These are phyloP conservation scores for Haplographium delicatum DNA, from an alignment of 495 filamentous ascomycete genomes.

Conservation along the genomic window DNA sequence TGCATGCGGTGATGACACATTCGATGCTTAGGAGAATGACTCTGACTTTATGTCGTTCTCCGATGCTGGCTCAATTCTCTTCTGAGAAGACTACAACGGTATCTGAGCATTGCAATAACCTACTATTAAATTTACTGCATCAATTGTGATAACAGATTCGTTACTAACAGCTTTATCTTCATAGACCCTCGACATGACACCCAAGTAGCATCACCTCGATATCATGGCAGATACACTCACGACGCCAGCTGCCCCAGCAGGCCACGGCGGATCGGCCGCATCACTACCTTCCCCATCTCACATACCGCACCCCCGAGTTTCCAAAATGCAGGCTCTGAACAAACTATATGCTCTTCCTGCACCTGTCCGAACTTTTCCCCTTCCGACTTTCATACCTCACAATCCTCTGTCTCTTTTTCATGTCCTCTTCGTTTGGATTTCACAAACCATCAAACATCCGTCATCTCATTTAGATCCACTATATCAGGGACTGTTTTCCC, in stretches of 20 bases:
- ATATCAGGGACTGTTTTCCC: conserved; percentile 71
- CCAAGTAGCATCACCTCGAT: conserved; percentile 8
- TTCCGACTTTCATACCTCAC: conserved; percentile 83
- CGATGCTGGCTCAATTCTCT: conserved; percentile 63
- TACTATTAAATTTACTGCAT: conserved; percentile 4
- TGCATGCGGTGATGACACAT: conserved; percentile 55
- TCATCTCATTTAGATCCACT: conserved; percentile 59
- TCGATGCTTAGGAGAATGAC: conserved; percentile 54
- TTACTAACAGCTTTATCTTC: conserved; percentile 5
- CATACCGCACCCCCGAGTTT: conserved; percentile 14
- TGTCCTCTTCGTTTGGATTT: conserved; percentile 68
- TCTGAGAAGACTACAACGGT: conserved; percentile 92
- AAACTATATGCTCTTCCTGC: conserved; percentile 76
- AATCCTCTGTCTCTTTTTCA: conserved; percentile 86
- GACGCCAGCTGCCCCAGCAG: not conserved
- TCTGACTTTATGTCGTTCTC: conserved; percentile 70
- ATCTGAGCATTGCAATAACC: conserved; percentile 67
- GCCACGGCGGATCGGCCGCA: not conserved
- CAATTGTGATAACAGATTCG: not conserved
- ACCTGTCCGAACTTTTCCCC: conserved; percentile 72
- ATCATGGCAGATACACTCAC: conserved; percentile 24
- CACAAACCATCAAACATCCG: conserved; percentile 61
- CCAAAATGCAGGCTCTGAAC: conserved; percentile 42
- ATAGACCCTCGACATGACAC: conserved; percentile 18
- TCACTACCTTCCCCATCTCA: conserved; percentile 14